Evolutionary conservation across 2,329 filamentous ascomycete species (phyloP), one percentile per base, ranked within the genome.

Genomic region (Fusarium napiforme): DNA sequence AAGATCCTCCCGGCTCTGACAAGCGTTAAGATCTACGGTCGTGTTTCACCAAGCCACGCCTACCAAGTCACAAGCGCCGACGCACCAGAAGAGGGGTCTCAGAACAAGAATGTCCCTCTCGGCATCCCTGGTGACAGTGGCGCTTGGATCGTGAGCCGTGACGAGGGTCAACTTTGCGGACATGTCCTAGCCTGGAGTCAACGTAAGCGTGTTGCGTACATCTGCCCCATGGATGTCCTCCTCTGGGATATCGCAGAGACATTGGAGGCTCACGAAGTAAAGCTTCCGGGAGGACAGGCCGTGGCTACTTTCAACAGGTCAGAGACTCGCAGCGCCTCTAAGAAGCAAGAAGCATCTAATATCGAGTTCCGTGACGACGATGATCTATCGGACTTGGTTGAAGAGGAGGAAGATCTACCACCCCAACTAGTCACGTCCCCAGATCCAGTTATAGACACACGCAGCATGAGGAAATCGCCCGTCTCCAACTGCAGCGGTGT

Each of bases 141-240:
- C 8, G 96, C 96, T 1, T 98, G 96, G 96, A 90, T 98, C 8
- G 91, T 98, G 21, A 93, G 96, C 75, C 92, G 93, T 64, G 87
- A 88, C 10, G 87, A 91, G n/a, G 94, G 94, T 4, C 89, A 91
- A 42, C 90, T 98, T 7, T 96, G 94, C 75, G 96, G 96, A 0
- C 96, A 98, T 77, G 93, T 98, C 1, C 87, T 98, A 18, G 96
- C 96, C 0, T 97, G 93, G 91, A 96, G 93, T 75, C 89, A 91
- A 71, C 90, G 91, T 69, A 96, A 93, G 78, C 90, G 90, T 46
- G 91, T 94, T 9, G 95, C 95, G 0, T 98, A 97, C 81, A 96
- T 98, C 69, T 96, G 94, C 69, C 96, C 96, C 0, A 98, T 98
- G 96, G 93, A 98, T 64, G 88, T 98, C 5, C 84, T 97, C 18